These are phyloP conservation scores for Condylostoma magnum DNA, from an alignment of 169 alveolate genomes.

Conservation along the genomic window DNA sequence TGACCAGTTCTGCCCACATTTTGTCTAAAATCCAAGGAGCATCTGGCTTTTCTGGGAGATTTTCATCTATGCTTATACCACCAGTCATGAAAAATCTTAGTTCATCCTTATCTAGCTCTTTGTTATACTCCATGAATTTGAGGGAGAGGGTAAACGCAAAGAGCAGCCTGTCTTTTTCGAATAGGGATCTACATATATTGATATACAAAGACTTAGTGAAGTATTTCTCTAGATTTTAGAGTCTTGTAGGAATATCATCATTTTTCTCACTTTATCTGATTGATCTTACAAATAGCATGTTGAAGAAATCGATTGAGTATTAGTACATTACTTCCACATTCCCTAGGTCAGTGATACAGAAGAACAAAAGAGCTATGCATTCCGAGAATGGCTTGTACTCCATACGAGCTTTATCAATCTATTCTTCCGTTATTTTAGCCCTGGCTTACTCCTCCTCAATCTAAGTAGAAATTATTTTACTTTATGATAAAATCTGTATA, in stretches of 20 bases:
- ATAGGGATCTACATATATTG: constrained; percentile 79
- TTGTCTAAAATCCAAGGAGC: constrained; percentile 64
- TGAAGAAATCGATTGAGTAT: constrained; percentile 81
- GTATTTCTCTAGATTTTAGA: constrained; percentile 59
- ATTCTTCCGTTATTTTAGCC: constrained; percentile 59
- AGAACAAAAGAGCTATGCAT: constrained; percentile 50
- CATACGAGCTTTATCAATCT: constrained; percentile 69
- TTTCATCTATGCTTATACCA: constrained; percentile 68
- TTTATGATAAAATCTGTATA: constrained; percentile 66
- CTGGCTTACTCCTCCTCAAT: constrained; percentile 68
- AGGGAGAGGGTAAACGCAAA: constrained; percentile 75
- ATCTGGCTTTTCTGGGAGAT: constrained; percentile 46
- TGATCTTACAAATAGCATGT: constrained; percentile 69
- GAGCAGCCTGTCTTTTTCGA: constrained; percentile 84
- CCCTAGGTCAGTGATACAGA: constrained; percentile 79
- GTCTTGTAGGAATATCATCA: constrained; percentile 53
- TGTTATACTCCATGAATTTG: constrained; percentile 75
- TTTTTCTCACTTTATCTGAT: constrained; percentile 61
- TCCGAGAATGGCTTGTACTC: constrained; percentile 71
- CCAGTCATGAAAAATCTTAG: constrained; percentile 86
- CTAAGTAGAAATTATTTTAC: constrained; percentile 70
- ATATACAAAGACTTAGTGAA: constrained; percentile 71
- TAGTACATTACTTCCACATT: constrained; percentile 86
- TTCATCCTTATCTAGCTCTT: constrained; percentile 56
- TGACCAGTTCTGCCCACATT: constrained; percentile 77